Conservation (phyloP, 768 basidiomycete genomes). For the Nidularia sp. region DNA sequence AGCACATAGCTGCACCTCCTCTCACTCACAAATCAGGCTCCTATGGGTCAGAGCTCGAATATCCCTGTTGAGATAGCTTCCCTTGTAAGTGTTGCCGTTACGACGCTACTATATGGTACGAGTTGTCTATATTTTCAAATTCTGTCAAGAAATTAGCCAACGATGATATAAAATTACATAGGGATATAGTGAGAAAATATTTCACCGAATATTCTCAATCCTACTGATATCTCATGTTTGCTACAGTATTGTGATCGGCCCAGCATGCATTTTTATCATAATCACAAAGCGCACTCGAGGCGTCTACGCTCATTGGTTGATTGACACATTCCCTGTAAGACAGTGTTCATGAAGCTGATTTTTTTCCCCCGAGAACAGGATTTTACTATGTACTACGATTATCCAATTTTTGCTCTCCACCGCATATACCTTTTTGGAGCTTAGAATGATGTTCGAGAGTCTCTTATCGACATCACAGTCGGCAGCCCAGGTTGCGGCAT, state of each 20-base stretch:
- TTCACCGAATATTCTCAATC: neutral
- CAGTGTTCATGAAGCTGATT: neutral
- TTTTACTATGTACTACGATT: conserved; percentile 5
- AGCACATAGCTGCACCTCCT: too few relatives aligned
- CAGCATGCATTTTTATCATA: neutral
- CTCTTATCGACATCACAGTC: conserved; percentile 4
- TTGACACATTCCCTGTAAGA: neutral
- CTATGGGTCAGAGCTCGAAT: too few relatives aligned
- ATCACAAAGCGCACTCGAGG: neutral
- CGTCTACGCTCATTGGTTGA: neutral
- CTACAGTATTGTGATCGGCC: neutral
- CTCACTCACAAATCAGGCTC: too few relatives aligned
- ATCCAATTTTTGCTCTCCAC: conserved; percentile 11
- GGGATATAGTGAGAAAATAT: neutral
- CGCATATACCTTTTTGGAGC: conserved; percentile 4
- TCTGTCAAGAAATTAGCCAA: neutral
- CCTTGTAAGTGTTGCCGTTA: neutral
- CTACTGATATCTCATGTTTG: neutral
- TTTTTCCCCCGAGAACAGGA: conserved; percentile 2
- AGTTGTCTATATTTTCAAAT: neutral
- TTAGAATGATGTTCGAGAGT: conserved; percentile 6
- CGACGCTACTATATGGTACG: neutral
- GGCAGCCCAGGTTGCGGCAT: neutral
- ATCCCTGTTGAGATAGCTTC: neutral
- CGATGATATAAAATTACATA: neutral